Evolutionary conservation across 2,329 filamentous ascomycete species (phyloP).

Genomic region (Trichothecium sympodiale): DNA sequence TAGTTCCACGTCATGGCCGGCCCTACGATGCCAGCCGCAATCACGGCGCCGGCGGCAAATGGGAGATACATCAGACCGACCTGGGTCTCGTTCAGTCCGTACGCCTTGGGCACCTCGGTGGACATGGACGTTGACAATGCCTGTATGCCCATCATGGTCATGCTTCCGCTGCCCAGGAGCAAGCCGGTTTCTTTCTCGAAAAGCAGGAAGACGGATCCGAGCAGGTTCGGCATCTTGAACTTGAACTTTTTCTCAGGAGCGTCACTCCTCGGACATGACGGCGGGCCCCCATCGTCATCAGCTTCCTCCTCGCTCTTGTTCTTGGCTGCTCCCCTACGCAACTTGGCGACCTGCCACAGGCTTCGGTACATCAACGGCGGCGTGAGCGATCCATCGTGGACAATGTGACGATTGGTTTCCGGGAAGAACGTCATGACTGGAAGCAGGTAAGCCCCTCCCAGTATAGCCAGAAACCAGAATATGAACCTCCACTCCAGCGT

Average conservation of each 20-base stretch:
- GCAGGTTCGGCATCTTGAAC: slow-evolving; percentile 27
- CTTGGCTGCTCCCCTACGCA: slow-evolving; percentile 8
- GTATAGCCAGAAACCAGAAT: slow-evolving; percentile 51
- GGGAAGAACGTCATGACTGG: slow-evolving; percentile 39
- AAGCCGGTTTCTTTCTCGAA: slow-evolving; percentile 31
- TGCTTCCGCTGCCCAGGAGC: slow-evolving; percentile 30
- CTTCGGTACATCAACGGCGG: slow-evolving; percentile 26
- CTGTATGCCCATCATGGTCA: slow-evolving; percentile 33
- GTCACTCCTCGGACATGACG: too few species aligned
- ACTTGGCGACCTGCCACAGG: slow-evolving; percentile 17
- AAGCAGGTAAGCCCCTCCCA: slow-evolving; percentile 25
- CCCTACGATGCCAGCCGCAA: slow-evolving; percentile 35
- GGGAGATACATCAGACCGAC: slow-evolving; percentile 44
- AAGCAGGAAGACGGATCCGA: slow-evolving; percentile 27
- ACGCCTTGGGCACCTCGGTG: slow-evolving; percentile 34
- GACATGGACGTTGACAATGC: slow-evolving; percentile 34
- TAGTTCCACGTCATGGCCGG: slow-evolving; percentile 57
- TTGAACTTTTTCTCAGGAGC: slow-evolving; percentile 15
- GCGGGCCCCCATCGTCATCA: slow-evolving; percentile 1
- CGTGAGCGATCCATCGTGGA: slow-evolving; percentile 40
- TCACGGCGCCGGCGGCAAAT: slow-evolving; percentile 35
- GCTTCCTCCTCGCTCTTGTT: slow-evolving; percentile 4
- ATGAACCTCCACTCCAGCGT: slow-evolving; percentile 48
- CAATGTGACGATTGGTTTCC: slow-evolving; percentile 32
- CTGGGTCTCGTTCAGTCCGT: slow-evolving; percentile 44